These are phyloP conservation scores for Trametes meyenii DNA, from an alignment of 768 basidiomycete genomes.

Conservation along the genomic window DNA sequence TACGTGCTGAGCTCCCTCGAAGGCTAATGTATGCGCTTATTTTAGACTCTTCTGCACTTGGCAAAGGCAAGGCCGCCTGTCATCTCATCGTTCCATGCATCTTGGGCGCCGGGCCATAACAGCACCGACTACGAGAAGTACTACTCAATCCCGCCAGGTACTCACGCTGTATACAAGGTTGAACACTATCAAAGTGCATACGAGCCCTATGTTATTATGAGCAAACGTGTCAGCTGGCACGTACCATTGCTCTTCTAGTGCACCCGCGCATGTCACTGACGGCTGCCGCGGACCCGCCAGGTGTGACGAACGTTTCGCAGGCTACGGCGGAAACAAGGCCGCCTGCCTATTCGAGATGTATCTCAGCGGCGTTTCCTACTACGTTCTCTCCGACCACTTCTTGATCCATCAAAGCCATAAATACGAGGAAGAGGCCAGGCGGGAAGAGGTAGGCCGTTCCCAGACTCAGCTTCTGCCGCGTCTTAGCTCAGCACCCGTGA, in stretches of 20 bases:
- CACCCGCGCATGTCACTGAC: slow-evolving; percentile 6
- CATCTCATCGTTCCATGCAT: slow-evolving; percentile 76
- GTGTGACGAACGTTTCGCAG: slow-evolving; percentile 91
- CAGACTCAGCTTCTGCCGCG: background rate
- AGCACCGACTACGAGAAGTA: slow-evolving; percentile 75
- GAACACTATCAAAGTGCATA: slow-evolving; percentile 80
- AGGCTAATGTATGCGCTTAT: background rate
- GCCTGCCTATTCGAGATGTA: slow-evolving; percentile 93
- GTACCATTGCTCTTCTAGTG: slow-evolving; percentile 19
- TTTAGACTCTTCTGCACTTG: slow-evolving; percentile 59
- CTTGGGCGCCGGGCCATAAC: slow-evolving; percentile 80
- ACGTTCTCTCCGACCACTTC: slow-evolving; percentile 86
- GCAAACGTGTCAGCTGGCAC: slow-evolving; percentile 73
- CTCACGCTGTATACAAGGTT: slow-evolving; percentile 75
- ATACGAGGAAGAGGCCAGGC: slow-evolving; percentile 76
- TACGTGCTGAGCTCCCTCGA: background rate
- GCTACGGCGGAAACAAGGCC: slow-evolving; percentile 92
- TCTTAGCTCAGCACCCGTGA: background rate
- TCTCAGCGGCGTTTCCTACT: slow-evolving; percentile 81
- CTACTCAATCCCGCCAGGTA: slow-evolving; percentile 52
- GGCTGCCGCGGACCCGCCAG: slow-evolving; percentile 39
- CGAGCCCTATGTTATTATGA: slow-evolving; percentile 87
- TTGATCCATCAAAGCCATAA: slow-evolving; percentile 85
- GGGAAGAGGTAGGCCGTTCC: slow-evolving; percentile 57
- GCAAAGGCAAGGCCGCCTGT: slow-evolving; percentile 47